Evolutionary conservation across 306 rosid species (phyloP).

Genomic region (Lathyrus tuberosus): DNA sequence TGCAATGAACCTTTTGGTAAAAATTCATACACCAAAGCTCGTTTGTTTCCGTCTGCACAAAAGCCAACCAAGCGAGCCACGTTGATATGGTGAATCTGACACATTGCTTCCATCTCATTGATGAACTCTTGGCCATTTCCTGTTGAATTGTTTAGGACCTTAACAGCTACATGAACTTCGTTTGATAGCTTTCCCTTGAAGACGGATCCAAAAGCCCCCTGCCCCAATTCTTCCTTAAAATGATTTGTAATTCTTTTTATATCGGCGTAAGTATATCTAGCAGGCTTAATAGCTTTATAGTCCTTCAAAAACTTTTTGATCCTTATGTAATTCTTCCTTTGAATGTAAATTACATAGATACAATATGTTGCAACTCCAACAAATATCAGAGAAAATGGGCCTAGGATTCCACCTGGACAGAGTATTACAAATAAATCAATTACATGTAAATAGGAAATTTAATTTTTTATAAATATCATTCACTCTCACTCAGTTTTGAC

Average conservation of each 20-base stretch:
- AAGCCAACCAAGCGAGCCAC: slow-evolving; percentile 35
- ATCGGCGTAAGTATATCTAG: slow-evolving; percentile 43
- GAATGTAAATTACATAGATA: not conserved
- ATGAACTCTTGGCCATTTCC: slow-evolving; percentile 49
- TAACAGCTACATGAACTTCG: slow-evolving; percentile 39
- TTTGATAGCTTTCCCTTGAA: slow-evolving; percentile 38
- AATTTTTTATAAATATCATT: not conserved
- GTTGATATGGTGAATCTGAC: slow-evolving; percentile 46
- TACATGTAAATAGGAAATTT: not conserved
- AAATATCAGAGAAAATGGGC: slow-evolving; percentile 10
- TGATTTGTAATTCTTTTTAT: slow-evolving; percentile 45
- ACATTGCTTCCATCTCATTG: slow-evolving; percentile 47
- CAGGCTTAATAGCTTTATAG: slow-evolving; percentile 36
- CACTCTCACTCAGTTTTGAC: too few species aligned
- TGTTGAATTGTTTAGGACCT: slow-evolving; percentile 32
- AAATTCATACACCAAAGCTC: slow-evolving; percentile 43
- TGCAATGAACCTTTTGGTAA: slow-evolving; percentile 45
- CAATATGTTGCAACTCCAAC: not conserved
- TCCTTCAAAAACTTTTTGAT: slow-evolving; percentile 39
- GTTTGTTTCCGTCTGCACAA: slow-evolving; percentile 41
- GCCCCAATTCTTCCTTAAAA: slow-evolving; percentile 41
- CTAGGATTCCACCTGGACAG: slow-evolving; percentile 33
- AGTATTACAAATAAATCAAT: not conserved
- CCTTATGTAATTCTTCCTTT: slow-evolving; percentile 26
- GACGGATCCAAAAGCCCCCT: slow-evolving; percentile 39